A percentile compares a stretch with the other conserved stretches of the same genome.
Evolutionary conservation across 2,329 filamentous ascomycete species (phyloP).

Genomic region (Dothiorella sarmentorum): DNA sequence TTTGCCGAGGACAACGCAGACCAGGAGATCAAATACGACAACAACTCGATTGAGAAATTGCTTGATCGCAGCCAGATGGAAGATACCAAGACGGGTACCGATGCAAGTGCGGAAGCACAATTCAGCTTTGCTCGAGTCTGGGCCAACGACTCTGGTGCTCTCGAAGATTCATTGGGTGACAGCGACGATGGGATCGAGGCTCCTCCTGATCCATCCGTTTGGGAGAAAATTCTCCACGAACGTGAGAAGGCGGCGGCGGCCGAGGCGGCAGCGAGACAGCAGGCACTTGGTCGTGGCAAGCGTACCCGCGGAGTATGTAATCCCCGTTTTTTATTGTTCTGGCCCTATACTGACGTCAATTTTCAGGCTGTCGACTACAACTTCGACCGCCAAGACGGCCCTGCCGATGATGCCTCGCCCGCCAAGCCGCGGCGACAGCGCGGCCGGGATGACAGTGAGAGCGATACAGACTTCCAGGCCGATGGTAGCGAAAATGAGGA

Average conservation of each 20-base stretch:
- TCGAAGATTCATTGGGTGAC: slow-evolving; percentile 61
- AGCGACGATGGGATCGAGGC: slow-evolving; percentile 53
- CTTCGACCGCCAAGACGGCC: slow-evolving; percentile 26
- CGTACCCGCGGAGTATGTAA: slow-evolving; percentile 60
- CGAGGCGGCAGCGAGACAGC: slow-evolving; percentile 63
- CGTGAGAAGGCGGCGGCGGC: slow-evolving; percentile 75
- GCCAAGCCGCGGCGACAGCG: slow-evolving; percentile 30
- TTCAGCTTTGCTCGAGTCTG: slow-evolving; percentile 91
- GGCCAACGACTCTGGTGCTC: slow-evolving; percentile 71
- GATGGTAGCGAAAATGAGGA: slow-evolving; percentile 36
- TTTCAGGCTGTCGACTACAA: slow-evolving; percentile 47
- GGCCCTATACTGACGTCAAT: slow-evolving; percentile 18
- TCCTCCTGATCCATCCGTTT: slow-evolving; percentile 65
- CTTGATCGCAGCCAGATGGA: slow-evolving; percentile 84
- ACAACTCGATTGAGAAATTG: slow-evolving; percentile 77
- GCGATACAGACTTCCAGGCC: slow-evolving; percentile 51
- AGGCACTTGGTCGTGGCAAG: slow-evolving; percentile 82
- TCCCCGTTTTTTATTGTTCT: slow-evolving; percentile 15
- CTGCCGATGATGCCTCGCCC: slow-evolving; percentile 26
- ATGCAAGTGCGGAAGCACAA: slow-evolving; percentile 68
- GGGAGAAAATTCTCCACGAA: slow-evolving; percentile 85
- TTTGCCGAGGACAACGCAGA: slow-evolving; percentile 72
- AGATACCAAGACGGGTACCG: slow-evolving; percentile 61
- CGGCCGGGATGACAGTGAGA: slow-evolving; percentile 33
- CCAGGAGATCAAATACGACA: slow-evolving; percentile 76